Base-by-base conservation (phyloP, 768 basidiomycete genomes). In the Calocybe cyanea region DNA sequence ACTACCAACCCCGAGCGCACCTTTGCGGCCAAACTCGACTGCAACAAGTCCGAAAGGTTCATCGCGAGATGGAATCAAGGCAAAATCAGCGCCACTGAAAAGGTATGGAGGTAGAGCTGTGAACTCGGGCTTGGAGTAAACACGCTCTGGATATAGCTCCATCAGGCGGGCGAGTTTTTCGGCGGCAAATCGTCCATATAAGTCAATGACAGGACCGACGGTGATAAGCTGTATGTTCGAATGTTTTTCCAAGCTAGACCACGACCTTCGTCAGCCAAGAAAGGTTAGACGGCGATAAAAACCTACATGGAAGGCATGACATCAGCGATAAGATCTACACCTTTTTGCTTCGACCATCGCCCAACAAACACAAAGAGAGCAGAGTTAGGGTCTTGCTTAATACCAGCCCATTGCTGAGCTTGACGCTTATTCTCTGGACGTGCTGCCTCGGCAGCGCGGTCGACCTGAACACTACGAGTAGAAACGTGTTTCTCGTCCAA, bases 301-400 rank as follows among this genome's bases (percentile, higher is more conserved):
- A 77, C 87, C 57, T 59, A 89, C 83, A 96, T 59, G 2, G 80
- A 76, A 18, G 92, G 93, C 88, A 96, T 89, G 51, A 96, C 84
- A 65, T 96, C 93, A 7, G 93, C 93, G 54, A 96, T 96, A 34
- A 96, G 71, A 68, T 96, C 93, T n/a, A 96, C 92, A 67, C 89
- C 93, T 66, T 96, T 96, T 65, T 96, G 93, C 65, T 95, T 96
- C 4, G 93, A 96, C 93, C 93, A 96, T 52, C 93, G 86, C 61
- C 93, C 93, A 52, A 96, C 93, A 65, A 96, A 95, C 51, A 96
- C 93, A 60, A 96, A 95, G 38, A 96, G 64, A 62, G 94, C 91
- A 1, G 92, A 82, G 32, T 88, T 70, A 1, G 93, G 86, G 58
- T 95, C 92, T 58, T 95, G 92, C 61, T 83, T 86, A 66, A 96